Percentiles rank a stretch among this genome's conserved stretches.
Evolutionary conservation across 1,139 yeast genomes (phyloP).

Genomic region (Hemisphaericaspora xylofermentans): DNA sequence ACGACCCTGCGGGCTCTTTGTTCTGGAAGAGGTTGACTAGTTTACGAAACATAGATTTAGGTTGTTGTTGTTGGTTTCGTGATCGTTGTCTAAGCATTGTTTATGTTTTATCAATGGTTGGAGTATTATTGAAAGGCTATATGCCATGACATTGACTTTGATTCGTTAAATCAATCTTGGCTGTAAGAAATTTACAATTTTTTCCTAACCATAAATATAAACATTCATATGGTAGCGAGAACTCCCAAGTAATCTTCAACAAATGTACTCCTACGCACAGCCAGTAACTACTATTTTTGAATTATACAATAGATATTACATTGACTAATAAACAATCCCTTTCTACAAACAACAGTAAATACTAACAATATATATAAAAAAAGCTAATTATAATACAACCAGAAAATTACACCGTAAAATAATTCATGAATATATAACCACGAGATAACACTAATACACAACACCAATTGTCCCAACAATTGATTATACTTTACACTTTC

Average conservation of each 20-base stretch:
- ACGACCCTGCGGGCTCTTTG: too few species aligned
- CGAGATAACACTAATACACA: neutral
- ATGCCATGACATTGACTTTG: too few species aligned
- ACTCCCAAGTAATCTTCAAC: too few species aligned
- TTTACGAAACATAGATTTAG: neutral
- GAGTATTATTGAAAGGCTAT: too few species aligned
- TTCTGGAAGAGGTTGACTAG: too few species aligned
- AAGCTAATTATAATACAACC: neutral
- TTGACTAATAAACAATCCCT: neutral
- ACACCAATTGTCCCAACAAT: neutral
- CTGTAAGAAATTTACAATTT: too few species aligned
- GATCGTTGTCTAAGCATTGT: neutral
- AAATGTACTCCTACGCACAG: too few species aligned
- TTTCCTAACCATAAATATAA: too few species aligned
- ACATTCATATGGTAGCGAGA: too few species aligned
- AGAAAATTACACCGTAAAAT: neutral
- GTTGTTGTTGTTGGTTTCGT: neutral
- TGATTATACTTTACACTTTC: neutral
- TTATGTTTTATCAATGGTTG: neutral
- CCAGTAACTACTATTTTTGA: too few species aligned
- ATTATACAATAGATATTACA: too few species aligned
- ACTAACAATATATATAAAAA: slow-evolving; percentile 2
- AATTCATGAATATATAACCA: neutral
- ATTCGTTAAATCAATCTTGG: too few species aligned
- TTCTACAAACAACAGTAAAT: neutral